Evolutionary conservation across 1,284 basidiomycete genomes (phyloP), one percentile per base, ranked within the genome.

Genomic region (Heterobasidion parviporum): DNA sequence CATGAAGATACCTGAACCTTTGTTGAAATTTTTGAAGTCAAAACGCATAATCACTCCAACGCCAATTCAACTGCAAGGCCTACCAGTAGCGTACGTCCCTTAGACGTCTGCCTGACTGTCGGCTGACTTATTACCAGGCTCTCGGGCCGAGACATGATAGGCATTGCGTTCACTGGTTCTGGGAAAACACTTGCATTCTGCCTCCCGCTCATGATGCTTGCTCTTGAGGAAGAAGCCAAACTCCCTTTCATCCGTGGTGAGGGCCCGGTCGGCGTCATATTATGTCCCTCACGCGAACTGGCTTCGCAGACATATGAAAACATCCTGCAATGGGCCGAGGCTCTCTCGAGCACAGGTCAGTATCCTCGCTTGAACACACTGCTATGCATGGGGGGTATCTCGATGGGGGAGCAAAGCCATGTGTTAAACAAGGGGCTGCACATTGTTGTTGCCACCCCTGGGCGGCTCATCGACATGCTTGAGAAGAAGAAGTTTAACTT

Each of bases 271-370:
- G 97, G 94, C 0, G 83, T 99, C 61, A 82, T 99, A 63, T 83
- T 99, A 49, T 99, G 97, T 75, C 95, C 94, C 1, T 96, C 94
- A 2, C 85, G 94, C 57, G 94, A 98, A 71, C 77, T 98, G 15
- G 94, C 94, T 0, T 87, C 87, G 53, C 97, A 99, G 71, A 99
- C 97, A 9, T 97, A 92, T 69, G 97, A 99, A 70, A 95, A 95
- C 56, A 81, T 98, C 52, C 72, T 92, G 36, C 83, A 81, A 0
- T 96, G 98, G 89, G 91, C 92, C 20, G 76, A 76, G 15, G 87
- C 90, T 10, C 76, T 98, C 51, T 82, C 85, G n/a, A 85, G 83
- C 62, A 87, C 84, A 6, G 87, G 87, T 18, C 76, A 76, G 57
- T 97, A 95, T 67, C 95, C 96, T 0, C 84, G 85, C 64, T 72